Percentiles rank a stretch among this genome's conserved stretches.
These are phyloP conservation scores for Exophiala sideris DNA, from an alignment of 2,329 filamentous ascomycete genomes.

Conservation along the genomic window DNA sequence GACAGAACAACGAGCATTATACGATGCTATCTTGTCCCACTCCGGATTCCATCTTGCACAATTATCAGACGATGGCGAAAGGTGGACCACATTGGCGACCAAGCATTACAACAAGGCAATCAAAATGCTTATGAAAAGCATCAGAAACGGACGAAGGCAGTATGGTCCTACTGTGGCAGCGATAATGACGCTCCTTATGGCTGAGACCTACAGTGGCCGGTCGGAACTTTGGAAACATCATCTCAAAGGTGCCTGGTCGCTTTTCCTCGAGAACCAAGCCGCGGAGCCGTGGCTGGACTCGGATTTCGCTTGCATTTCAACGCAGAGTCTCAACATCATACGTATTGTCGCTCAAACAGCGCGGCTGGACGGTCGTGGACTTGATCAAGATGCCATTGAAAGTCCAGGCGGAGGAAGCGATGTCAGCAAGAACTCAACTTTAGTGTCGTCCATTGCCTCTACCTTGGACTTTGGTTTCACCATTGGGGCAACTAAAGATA, in stretches of 20 bases:
- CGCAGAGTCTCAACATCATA: constrained; percentile 24
- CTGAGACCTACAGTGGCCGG: constrained; percentile 22
- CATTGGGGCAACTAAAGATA: constrained; percentile 18
- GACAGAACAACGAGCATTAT: constrained; percentile 5
- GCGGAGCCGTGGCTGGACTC: constrained; percentile 21
- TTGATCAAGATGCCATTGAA: background rate
- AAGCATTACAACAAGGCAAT: constrained; percentile 10
- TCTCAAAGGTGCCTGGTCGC: constrained; percentile 21
- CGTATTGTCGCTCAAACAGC: constrained; percentile 17
- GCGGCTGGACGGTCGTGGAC: background rate
- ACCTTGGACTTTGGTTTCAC: constrained; percentile 22
- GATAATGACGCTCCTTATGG: constrained; percentile 13
- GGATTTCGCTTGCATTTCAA: constrained; percentile 22
- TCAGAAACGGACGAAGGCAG: background rate
- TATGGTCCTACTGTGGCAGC: constrained; percentile 1
- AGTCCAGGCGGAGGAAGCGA: background rate
- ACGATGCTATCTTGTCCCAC: constrained; percentile 8
- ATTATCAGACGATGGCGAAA: background rate
- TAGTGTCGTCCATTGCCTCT: background rate
- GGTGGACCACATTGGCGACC: background rate
- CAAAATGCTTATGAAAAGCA: background rate
- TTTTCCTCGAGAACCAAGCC: constrained; percentile 10
- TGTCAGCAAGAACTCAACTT: background rate
- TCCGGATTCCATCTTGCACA: constrained; percentile 14
- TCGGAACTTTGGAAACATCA: constrained; percentile 24